Conservation (phyloP, 2,329 filamentous ascomycete genomes). For the Helotiales sp. region DNA sequence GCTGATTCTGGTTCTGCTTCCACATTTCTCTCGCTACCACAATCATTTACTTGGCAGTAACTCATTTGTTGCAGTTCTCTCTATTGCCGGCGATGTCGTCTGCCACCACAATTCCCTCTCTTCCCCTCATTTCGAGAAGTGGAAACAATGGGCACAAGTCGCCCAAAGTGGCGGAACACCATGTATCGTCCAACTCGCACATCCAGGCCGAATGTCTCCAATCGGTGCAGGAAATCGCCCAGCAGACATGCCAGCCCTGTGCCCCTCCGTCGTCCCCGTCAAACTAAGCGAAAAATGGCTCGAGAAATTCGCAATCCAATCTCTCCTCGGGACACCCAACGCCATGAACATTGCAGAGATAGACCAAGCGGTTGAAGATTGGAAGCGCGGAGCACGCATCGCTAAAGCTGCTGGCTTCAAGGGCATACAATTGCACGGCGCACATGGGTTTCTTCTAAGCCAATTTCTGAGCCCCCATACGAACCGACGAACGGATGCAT, state of each 20-base stretch:
- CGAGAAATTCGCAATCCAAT: conserved; percentile 39
- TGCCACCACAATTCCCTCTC: conserved; percentile 31
- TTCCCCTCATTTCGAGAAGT: conserved; percentile 37
- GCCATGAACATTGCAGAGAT: conserved; percentile 23
- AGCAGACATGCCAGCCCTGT: conserved; percentile 43
- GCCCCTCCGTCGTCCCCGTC: conserved; percentile 49
- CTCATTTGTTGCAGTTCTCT: conserved; percentile 12
- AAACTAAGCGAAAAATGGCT: conserved; percentile 46
- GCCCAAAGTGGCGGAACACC: conserved; percentile 49
- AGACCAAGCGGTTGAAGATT: conserved; percentile 16
- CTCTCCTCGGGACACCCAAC: conserved; percentile 23
- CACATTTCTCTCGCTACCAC: background rate
- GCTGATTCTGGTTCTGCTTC: background rate
- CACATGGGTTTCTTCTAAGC: conserved; percentile 62
- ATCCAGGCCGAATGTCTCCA: conserved; percentile 51
- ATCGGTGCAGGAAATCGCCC: conserved; percentile 46
- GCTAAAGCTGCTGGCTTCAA: conserved; percentile 54
- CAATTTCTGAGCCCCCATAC: conserved; percentile 58
- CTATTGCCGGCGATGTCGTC: conserved; percentile 27
- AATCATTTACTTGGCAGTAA: background rate
- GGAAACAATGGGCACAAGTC: conserved; percentile 44
- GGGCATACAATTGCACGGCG: conserved; percentile 57
- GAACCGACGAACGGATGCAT: conserved; percentile 59
- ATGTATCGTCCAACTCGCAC: conserved; percentile 50
- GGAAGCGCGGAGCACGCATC: conserved; percentile 42